These are phyloP conservation scores for Hypoxylon sp. DNA, from an alignment of 2,329 filamentous ascomycete genomes.

Conservation along the genomic window DNA sequence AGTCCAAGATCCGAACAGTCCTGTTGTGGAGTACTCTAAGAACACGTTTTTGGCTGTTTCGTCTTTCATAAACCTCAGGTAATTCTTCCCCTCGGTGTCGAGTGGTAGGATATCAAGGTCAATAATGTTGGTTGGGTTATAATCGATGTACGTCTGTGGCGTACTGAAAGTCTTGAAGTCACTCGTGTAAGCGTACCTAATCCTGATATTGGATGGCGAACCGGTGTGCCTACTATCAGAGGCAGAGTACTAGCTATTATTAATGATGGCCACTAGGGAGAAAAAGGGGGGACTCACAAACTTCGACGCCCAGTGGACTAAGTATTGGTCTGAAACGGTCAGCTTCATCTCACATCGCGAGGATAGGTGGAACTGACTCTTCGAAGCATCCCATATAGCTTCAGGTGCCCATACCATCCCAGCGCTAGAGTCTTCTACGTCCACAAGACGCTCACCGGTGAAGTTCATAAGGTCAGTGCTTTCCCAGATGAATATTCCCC, in stretches of 20 bases:
- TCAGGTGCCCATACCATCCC: slow-evolving; percentile 73
- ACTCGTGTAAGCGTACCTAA: slow-evolving; percentile 69
- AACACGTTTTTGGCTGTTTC: slow-evolving; percentile 68
- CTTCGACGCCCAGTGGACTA: slow-evolving; percentile 65
- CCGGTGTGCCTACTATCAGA: slow-evolving; percentile 66
- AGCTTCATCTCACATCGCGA: slow-evolving; percentile 12
- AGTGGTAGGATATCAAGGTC: slow-evolving; percentile 70
- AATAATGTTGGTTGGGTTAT: slow-evolving; percentile 64
- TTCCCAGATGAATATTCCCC: slow-evolving; percentile 70
- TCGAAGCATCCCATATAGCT: slow-evolving; percentile 66
- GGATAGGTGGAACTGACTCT: slow-evolving; percentile 49
- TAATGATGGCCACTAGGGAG: neutral
- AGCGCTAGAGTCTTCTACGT: slow-evolving; percentile 66
- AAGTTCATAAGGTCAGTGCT: slow-evolving; percentile 66
- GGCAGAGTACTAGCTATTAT: slow-evolving; percentile 58
- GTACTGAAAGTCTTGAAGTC: slow-evolving; percentile 69
- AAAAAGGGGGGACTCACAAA: slow-evolving; percentile 55
- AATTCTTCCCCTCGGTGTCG: slow-evolving; percentile 58
- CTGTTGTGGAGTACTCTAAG: slow-evolving; percentile 63
- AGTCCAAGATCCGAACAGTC: slow-evolving; percentile 68
- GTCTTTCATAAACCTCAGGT: slow-evolving; percentile 70
- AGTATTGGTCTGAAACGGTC: slow-evolving; percentile 57
- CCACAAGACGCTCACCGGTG: slow-evolving; percentile 63
- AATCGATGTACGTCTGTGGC: slow-evolving; percentile 66
- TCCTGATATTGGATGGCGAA: slow-evolving; percentile 60